Base-by-base conservation (phyloP, 129 eudicot species). In the Scalesia atractyloides region DNA sequence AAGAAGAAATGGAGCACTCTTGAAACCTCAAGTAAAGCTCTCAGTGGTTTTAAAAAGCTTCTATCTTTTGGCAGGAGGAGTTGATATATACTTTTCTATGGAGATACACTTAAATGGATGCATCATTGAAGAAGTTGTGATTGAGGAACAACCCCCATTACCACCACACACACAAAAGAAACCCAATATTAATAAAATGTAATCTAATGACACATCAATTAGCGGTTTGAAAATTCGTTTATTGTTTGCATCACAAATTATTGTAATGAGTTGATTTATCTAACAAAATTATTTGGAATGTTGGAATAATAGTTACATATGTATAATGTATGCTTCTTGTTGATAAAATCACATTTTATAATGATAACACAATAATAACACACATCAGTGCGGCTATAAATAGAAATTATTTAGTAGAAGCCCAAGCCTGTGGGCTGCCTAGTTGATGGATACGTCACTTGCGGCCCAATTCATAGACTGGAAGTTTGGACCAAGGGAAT, bases 21-120 rank as follows among this genome's bases (percentile, higher is more conserved):
- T 61, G 89, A 85, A 76, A 64, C 80, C 69, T 70, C 90, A 57
- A 82, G 82, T 67, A 91, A 80, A 79, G 66, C 77, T 66, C 78
- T 70, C 3, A 88, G 82, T 77, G 91, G 93, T 51, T 82, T 91
- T 82, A 76, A 83, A 80, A 88, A 84, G 81, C 91, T 91, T 75
- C 82, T 91, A 6, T 76, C 83, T 71, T 91, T 91, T 80, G 97
- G 91, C 61, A 84, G 80, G 68, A 84, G 70, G 79, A 77, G 75
- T 63, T 79, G 77, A 79, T 54, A n/a, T n/a, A n/a, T n/a, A 36
- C 48, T 59, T 41, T 50, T 20, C 41, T 58, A 11, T 24, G 64
- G 37, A 18, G 64, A 14, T 22, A 9, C 64, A 58, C 17, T 10
- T 58, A 56, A 57, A 36, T 60, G 22, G 33, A 60, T 58, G 53